Percentiles rank a stretch among this genome's conserved stretches.
Conservation (phyloP, 2,329 filamentous ascomycete genomes). For the Pseudocercospora eumusae region DNA sequence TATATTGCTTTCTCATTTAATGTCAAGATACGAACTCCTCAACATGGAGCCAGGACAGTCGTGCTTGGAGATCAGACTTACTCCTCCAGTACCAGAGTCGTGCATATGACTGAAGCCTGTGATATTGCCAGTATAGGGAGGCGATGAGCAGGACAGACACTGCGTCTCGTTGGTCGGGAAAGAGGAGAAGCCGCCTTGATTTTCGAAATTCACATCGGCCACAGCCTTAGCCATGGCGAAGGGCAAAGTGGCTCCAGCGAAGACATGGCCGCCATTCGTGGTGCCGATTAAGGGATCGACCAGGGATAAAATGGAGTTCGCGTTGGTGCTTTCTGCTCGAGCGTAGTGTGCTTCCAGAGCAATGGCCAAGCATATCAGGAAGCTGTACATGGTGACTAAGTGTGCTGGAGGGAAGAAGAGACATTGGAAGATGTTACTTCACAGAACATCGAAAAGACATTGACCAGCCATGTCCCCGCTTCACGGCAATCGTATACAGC, state of each 20-base stretch:
- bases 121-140: slow-evolving; percentile 34
- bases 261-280: slow-evolving; percentile 49
- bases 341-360: background rate
- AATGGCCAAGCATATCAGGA: background rate
- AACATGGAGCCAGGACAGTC: slow-evolving; percentile 12
- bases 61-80: slow-evolving; percentile 34
- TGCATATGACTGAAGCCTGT: slow-evolving; percentile 52
- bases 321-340: slow-evolving; percentile 5
- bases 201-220: slow-evolving; percentile 52
- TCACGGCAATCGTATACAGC: background rate
- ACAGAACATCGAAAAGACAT: background rate
- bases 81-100: slow-evolving; percentile 54
- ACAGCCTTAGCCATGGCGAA: slow-evolving; percentile 53
- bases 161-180: background rate
- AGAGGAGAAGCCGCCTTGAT: slow-evolving; percentile 45
- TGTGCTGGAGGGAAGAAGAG: background rate
- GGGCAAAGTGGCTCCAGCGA: slow-evolving; percentile 49
- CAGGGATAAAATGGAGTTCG: slow-evolving; percentile 27
- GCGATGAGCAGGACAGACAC: background rate
- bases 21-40: slow-evolving; percentile 17
- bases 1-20: slow-evolving; percentile 15
- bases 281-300: slow-evolving; percentile 51
- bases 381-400: background rate
- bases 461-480: background rate
- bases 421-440: no score